Conservation (phyloP, 495 filamentous ascomycete genomes). For the Trichodelitschia bisporula region DNA sequence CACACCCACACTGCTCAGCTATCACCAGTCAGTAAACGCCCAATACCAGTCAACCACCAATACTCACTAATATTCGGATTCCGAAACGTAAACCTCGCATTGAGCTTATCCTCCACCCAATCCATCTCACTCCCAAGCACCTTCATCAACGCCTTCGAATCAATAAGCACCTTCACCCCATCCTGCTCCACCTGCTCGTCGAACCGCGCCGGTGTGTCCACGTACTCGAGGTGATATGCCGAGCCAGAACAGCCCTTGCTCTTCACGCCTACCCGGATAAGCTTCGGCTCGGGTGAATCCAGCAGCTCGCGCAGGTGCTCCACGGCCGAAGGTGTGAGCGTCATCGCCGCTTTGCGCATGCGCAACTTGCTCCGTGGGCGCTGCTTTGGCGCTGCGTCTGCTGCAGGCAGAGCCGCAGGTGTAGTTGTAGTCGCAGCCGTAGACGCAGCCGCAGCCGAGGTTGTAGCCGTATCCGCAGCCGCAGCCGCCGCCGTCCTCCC, state of each 20-base stretch:
- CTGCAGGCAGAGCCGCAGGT: too few species aligned
- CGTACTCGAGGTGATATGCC: conserved; percentile 89
- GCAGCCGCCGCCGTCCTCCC: too few species aligned
- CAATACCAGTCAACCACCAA: conserved; percentile 1
- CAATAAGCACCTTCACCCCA: conserved; percentile 84
- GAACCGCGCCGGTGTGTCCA: conserved; percentile 65
- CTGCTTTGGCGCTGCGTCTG: too few species aligned
- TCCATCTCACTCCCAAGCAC: conserved; percentile 99
- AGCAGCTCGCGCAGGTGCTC: conserved; percentile 50
- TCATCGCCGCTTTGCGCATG: conserved; percentile 76
- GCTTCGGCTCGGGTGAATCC: conserved; percentile 59
- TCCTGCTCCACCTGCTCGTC: conserved; percentile 92
- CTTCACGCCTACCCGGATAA: conserved; percentile 83
- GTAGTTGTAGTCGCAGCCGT: too few species aligned
- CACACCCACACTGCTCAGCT: conserved; percentile 96
- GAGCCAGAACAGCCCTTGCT: conserved; percentile 90
- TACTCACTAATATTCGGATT: conserved; percentile 96
- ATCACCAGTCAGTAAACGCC: conserved; percentile 4
- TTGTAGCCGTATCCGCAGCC: too few species aligned
- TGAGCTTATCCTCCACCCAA: conserved; percentile 90
- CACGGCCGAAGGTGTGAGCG: conserved; percentile 53
- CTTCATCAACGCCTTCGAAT: conserved; percentile 89
- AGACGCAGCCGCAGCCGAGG: too few species aligned
- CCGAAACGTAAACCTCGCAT: conserved; percentile 68
- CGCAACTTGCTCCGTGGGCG: conserved; percentile 48